A percentile compares a stretch with the other conserved stretches of the same genome.
These are phyloP conservation scores for Triadica sebifera DNA, from an alignment of 345 rosid genomes.

Conservation along the genomic window DNA sequence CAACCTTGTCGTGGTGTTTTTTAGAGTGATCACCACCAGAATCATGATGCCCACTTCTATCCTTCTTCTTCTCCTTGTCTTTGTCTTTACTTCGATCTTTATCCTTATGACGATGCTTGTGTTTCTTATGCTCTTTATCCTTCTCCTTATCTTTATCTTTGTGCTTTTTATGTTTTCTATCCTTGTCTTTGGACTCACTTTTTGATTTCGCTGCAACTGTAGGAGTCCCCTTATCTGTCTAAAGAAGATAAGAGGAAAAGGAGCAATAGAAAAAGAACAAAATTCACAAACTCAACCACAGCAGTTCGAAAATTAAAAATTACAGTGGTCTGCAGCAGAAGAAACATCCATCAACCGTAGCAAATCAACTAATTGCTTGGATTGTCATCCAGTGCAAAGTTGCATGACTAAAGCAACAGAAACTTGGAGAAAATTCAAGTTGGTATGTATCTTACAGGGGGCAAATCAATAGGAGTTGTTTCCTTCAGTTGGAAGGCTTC, in stretches of 20 bases:
- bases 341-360: background rate
- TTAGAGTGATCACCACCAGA: conserved; percentile 73
- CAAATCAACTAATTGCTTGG: background rate
- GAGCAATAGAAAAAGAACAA: background rate
- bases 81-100: conserved; percentile 78
- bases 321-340: background rate
- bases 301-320: background rate
- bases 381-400: background rate
- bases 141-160: conserved; percentile 82
- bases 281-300: background rate
- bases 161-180: conserved; percentile 87
- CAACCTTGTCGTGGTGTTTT: conserved; percentile 87
- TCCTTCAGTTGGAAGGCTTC: conserved; percentile 41
- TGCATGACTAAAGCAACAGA: background rate
- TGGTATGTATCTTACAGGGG: conserved; percentile 23
- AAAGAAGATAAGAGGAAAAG: background rate
- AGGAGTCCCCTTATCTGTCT: conserved; percentile 81
- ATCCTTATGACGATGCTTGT: conserved; percentile 72
- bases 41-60: conserved; percentile 73
- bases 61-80: conserved; percentile 81
- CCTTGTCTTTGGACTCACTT: conserved; percentile 74
- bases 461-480: conserved; percentile 25
- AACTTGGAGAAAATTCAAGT: background rate
- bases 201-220: conserved; percentile 70
- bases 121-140: conserved; percentile 91